These are phyloP conservation scores for Suillus clintonianus DNA, from an alignment of 768 basidiomycete species.

Conservation along the genomic window DNA sequence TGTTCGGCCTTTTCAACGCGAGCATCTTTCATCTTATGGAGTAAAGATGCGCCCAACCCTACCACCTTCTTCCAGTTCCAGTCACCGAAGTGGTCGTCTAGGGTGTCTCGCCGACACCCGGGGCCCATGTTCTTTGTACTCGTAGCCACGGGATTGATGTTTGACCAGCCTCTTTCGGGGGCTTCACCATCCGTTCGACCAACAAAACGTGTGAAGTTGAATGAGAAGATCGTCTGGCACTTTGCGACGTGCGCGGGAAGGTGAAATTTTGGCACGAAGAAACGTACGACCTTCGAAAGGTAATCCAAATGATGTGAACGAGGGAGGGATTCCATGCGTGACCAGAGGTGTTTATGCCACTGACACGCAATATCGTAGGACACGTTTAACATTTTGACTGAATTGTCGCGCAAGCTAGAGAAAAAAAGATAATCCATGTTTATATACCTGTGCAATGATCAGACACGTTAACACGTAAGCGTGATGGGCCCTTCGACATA, in stretches of 20 bases:
- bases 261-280: constrained; percentile 26
- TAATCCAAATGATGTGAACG: not conserved
- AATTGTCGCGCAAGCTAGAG: not conserved
- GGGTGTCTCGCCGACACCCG: not conserved
- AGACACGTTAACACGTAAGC: not conserved
- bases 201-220: constrained; percentile 2
- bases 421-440: not conserved
- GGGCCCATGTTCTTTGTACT: constrained; percentile 9
- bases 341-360: constrained; percentile 13
- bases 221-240: constrained; percentile 12
- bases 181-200: constrained; percentile 24
- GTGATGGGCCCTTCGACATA: not conserved
- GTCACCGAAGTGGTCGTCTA: not conserved
- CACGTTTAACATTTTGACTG: not conserved
- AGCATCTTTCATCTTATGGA: constrained; percentile 1
- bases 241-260: constrained; percentile 13
- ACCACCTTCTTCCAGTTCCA: not conserved
- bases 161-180: constrained; percentile 21
- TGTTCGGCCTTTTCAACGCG: not conserved
- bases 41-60: not conserved
- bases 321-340: constrained; percentile 5
- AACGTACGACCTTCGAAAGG: not conserved
- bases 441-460: not conserved
- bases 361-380: constrained; percentile 28
- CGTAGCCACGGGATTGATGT: constrained; percentile 10